Conservation (phyloP, 495 filamentous ascomycete species). For the Podospora appendiculata region DNA sequence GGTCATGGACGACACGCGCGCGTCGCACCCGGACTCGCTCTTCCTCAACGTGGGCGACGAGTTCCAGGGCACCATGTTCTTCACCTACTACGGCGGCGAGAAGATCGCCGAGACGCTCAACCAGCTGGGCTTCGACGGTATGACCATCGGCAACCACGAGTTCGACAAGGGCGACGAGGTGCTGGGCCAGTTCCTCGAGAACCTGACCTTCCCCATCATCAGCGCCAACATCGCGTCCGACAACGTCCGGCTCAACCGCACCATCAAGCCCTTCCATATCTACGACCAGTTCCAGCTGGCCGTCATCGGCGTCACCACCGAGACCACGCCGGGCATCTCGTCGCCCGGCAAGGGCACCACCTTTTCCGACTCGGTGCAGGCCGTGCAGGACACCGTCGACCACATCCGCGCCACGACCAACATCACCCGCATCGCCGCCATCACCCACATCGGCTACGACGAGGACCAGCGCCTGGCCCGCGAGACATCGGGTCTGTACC, state of each 20-base stretch:
- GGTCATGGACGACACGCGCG: conserved; percentile 40
- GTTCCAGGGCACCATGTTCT: conserved; percentile 55
- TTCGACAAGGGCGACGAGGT: conserved; percentile 46
- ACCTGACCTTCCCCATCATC: conserved; percentile 52
- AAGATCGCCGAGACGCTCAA: conserved; percentile 56
- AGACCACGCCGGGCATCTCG: conserved; percentile 43
- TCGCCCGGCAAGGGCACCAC: conserved; percentile 41
- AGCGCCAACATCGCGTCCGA: conserved; percentile 46
- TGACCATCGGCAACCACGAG: conserved; percentile 57
- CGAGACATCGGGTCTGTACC: conserved; percentile 41
- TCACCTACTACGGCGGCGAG: conserved; percentile 49
- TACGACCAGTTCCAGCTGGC: conserved; percentile 47
- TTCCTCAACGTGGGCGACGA: conserved; percentile 52
- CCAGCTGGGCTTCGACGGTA: conserved; percentile 48
- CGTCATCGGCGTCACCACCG: conserved; percentile 50
- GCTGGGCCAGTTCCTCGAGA: conserved; percentile 43
- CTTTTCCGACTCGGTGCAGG: conserved; percentile 40
- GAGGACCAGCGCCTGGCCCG: conserved; percentile 46
- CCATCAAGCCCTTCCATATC: conserved; percentile 50
- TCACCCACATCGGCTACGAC: conserved; percentile 55
- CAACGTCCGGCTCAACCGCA: conserved; percentile 41
- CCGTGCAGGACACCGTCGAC: conserved; percentile 47
- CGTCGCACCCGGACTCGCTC: conserved; percentile 44
- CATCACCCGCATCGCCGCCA: conserved; percentile 46
- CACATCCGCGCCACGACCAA: conserved; percentile 38